These are phyloP conservation scores for Sarocladium brachiariae DNA, from an alignment of 2,329 filamentous ascomycete genomes.

Conservation along the genomic window DNA sequence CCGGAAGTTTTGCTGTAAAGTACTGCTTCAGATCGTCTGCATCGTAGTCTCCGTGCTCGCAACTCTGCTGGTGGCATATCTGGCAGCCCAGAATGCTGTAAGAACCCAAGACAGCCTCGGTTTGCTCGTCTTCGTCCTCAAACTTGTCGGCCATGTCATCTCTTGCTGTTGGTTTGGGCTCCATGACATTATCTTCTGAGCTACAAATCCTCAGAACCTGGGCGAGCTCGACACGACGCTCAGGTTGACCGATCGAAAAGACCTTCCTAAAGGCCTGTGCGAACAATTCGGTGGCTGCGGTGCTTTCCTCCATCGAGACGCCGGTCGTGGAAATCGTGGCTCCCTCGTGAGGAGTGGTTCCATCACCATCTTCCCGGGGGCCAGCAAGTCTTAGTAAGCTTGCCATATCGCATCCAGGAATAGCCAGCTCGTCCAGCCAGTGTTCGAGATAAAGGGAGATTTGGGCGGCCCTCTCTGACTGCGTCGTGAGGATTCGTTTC, in stretches of 20 bases:
- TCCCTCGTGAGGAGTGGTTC: slow-evolving; percentile 29
- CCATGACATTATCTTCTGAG: slow-evolving; percentile 45
- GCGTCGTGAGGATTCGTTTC: slow-evolving; percentile 41
- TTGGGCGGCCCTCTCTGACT: slow-evolving; percentile 44
- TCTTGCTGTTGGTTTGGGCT: slow-evolving; percentile 47
- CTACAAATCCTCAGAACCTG: slow-evolving; percentile 49
- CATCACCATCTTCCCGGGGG: slow-evolving; percentile 47
- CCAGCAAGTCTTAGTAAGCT: neutral
- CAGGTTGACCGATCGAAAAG: slow-evolving; percentile 32
- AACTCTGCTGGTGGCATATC: slow-evolving; percentile 54
- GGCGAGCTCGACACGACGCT: slow-evolving; percentile 38
- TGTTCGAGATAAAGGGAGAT: slow-evolving; percentile 46
- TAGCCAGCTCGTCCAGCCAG: slow-evolving; percentile 43
- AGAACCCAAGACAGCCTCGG: slow-evolving; percentile 33
- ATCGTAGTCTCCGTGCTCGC: slow-evolving; percentile 55
- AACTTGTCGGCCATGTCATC: slow-evolving; percentile 34
- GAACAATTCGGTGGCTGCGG: slow-evolving; percentile 40
- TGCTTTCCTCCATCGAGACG: slow-evolving; percentile 20
- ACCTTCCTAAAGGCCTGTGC: slow-evolving; percentile 51
- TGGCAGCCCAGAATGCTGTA: slow-evolving; percentile 50
- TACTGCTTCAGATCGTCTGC: slow-evolving; percentile 38
- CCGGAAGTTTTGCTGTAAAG: neutral
- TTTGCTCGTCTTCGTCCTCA: slow-evolving; percentile 8
- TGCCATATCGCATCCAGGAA: slow-evolving; percentile 41
- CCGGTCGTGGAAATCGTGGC: neutral